Evolutionary conservation across 192 early-diverging fungal species (phyloP).

Genomic region (Coemansia sp.): DNA sequence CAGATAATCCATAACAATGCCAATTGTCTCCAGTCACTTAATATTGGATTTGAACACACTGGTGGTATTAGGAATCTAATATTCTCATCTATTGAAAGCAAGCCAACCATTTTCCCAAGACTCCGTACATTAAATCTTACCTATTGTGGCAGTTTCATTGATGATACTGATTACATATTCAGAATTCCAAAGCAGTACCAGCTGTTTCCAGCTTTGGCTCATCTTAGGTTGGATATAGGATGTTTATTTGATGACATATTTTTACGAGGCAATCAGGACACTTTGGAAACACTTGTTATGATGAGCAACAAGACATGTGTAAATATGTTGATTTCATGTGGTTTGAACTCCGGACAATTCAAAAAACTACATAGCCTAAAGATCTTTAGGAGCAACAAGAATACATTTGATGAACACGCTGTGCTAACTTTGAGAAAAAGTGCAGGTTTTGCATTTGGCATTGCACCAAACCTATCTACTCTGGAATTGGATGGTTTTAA

Average conservation of each 20-base stretch:
- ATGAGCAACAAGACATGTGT: neutral
- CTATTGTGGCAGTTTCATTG: neutral
- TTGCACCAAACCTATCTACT: neutral
- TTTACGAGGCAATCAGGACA: constrained; percentile 9
- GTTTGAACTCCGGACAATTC: neutral
- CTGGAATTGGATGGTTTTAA: neutral
- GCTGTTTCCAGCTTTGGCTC: neutral
- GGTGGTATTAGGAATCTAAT: neutral
- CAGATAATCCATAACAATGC: neutral
- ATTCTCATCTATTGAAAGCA: neutral
- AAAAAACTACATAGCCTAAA: neutral
- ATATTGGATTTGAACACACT: neutral
- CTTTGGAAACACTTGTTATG: constrained; percentile 9
- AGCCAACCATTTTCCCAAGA: neutral
- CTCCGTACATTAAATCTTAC: neutral
- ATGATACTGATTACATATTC: neutral
- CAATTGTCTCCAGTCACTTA: neutral
- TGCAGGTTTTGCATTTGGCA: neutral
- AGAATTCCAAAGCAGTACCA: neutral
- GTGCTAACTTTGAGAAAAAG: neutral
- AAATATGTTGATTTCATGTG: neutral
- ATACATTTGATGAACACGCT: neutral
- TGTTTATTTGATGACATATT: constrained; percentile 6
- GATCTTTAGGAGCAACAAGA: neutral
- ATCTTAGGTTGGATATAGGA: constrained; percentile 1